These are phyloP conservation scores for Leishmania amazonensis DNA, from an alignment of 208 protist genomes.

Conservation along the genomic window DNA sequence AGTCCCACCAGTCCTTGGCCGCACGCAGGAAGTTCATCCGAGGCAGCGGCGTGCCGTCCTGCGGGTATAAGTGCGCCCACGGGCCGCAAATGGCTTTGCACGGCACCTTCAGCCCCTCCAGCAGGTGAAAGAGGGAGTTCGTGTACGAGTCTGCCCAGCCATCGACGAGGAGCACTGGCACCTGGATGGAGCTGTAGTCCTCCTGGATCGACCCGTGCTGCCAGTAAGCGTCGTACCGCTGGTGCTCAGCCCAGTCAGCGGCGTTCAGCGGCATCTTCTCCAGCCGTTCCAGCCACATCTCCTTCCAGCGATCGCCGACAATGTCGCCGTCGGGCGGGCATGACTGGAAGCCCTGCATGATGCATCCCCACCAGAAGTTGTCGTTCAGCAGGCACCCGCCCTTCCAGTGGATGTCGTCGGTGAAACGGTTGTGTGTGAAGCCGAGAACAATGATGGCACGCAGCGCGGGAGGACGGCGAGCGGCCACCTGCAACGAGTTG, in stretches of 20 bases:
- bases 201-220: constrained; percentile 59
- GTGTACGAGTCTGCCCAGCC: constrained; percentile 74
- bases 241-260: constrained; percentile 52
- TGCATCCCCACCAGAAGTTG: constrained; percentile 74
- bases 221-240: constrained; percentile 64
- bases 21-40: constrained; percentile 66
- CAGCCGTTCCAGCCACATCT: constrained; percentile 55
- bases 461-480: constrained; percentile 50
- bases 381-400: constrained; percentile 72
- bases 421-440: constrained; percentile 73
- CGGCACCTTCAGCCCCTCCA: constrained; percentile 52
- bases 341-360: constrained; percentile 66
- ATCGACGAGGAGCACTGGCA: constrained; percentile 52
- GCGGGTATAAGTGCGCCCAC: constrained; percentile 69
- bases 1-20: constrained; percentile 59
- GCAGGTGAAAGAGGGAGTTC: constrained; percentile 54
- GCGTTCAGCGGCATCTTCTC: constrained; percentile 55
- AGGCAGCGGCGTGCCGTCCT: constrained; percentile 55
- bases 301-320: constrained; percentile 53
- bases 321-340: constrained; percentile 43
- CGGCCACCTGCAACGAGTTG: constrained; percentile 70
- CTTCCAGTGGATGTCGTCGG: constrained; percentile 74
- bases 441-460: constrained; percentile 66
- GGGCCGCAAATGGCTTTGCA: constrained; percentile 59
- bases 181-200: constrained; percentile 57